These are phyloP conservation scores for Podila horticola DNA, from an alignment of 192 early-diverging fungal species.

Conservation along the genomic window DNA sequence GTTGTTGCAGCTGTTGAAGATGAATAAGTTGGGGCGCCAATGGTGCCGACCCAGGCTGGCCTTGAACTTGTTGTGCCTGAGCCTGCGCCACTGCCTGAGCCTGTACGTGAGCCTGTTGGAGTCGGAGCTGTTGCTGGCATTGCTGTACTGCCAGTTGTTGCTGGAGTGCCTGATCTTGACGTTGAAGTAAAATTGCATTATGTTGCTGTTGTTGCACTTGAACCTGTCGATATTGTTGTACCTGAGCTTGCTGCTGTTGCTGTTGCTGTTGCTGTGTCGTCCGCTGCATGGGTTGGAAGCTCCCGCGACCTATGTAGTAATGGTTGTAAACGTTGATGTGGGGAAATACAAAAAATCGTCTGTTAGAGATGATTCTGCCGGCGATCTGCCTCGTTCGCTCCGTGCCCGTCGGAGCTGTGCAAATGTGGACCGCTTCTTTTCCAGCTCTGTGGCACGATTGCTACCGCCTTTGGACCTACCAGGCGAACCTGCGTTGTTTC, in stretches of 20 bases:
- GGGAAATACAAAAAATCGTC: constrained; percentile 5
- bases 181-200: background rate
- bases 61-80: background rate
- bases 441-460: constrained; percentile 2
- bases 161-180: constrained; percentile 18
- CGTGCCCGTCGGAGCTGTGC: constrained; percentile 1
- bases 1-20: constrained; percentile 1
- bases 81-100: background rate
- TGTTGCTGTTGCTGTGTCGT: background rate
- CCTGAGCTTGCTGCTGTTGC: background rate
- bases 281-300: background rate
- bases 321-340: constrained; percentile 11
- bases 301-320: background rate
- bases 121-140: constrained; percentile 10
- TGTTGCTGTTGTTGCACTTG: background rate
- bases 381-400: background rate
- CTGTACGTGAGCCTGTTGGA: constrained; percentile 4
- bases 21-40: background rate
- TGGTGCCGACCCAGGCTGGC: background rate
- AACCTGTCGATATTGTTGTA: background rate
- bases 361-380: background rate
- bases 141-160: background rate
- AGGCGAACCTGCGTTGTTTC: background rate
- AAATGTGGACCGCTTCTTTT: background rate
- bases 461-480: constrained; percentile 7